These are phyloP conservation scores for Mycena latifolia DNA, from an alignment of 768 basidiomycete genomes.

Conservation along the genomic window DNA sequence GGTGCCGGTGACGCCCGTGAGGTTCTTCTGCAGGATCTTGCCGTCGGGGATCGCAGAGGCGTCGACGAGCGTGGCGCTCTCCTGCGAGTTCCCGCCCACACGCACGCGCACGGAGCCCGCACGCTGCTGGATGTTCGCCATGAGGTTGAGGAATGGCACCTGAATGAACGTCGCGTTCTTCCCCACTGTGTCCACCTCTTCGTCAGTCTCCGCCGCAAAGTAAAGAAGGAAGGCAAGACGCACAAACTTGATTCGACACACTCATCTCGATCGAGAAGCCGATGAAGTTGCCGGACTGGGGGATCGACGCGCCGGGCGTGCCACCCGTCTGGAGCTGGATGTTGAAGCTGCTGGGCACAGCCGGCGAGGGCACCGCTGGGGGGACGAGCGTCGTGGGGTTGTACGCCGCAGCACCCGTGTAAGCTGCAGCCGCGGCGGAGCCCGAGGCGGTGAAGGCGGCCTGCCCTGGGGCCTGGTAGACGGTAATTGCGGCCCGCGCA, in stretches of 20 bases:
- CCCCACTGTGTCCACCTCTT: no score
- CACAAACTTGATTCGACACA: slow-evolving; percentile 54
- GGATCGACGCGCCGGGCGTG: slow-evolving; percentile 49
- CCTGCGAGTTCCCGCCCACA: slow-evolving; percentile 74
- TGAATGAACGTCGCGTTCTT: slow-evolving; percentile 44
- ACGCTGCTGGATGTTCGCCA: slow-evolving; percentile 63
- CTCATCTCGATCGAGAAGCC: slow-evolving; percentile 62
- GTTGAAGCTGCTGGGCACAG: slow-evolving; percentile 60
- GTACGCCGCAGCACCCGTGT: slow-evolving; percentile 9
- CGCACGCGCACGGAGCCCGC: slow-evolving; percentile 62
- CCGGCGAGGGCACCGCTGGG: slow-evolving; percentile 62
- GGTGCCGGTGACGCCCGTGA: slow-evolving; percentile 14
- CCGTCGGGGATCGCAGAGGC: slow-evolving; percentile 48
- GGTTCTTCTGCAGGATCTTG: slow-evolving; percentile 55
- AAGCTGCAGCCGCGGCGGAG: not conserved
- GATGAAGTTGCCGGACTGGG: slow-evolving; percentile 44
- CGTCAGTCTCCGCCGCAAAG: no score
- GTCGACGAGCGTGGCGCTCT: slow-evolving; percentile 53
- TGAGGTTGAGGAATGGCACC: slow-evolving; percentile 67
- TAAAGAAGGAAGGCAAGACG: slow-evolving; percentile 35
- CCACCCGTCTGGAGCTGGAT: slow-evolving; percentile 53
- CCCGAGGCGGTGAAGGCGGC: not conserved
- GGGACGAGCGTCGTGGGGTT: slow-evolving; percentile 63
- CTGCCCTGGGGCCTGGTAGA: slow-evolving; percentile 7
- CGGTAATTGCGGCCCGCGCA: not conserved